These are phyloP conservation scores for Epipyxis sp. DNA, from an alignment of 108 stramenopile genomes.

Conservation along the genomic window DNA sequence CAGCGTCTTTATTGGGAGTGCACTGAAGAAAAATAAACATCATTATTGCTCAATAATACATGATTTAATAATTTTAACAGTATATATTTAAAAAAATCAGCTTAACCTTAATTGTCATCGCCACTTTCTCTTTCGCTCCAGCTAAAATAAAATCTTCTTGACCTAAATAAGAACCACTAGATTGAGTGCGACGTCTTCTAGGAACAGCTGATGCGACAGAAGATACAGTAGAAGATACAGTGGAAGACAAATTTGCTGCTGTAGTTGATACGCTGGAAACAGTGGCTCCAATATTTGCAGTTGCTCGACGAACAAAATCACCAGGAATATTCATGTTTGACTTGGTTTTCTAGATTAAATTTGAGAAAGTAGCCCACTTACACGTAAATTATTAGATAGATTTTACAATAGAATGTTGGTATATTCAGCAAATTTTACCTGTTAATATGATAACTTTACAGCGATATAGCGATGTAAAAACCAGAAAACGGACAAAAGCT, in stretches of 20 bases:
- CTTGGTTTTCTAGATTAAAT: too few species aligned
- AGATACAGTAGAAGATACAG: slow-evolving; percentile 9
- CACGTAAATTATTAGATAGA: too few species aligned
- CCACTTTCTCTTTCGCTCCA: not conserved
- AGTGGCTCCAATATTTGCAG: not conserved
- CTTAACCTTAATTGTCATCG: not conserved
- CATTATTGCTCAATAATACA: not conserved
- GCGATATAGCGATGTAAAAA: too few species aligned
- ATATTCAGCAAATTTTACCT: too few species aligned
- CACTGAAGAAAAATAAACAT: not conserved
- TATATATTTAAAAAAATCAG: not conserved
- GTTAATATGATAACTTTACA: too few species aligned
- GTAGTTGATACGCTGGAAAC: not conserved
- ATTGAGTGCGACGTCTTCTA: not conserved
- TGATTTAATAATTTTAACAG: not conserved
- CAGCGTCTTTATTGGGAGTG: slow-evolving; percentile 12
- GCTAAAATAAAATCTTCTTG: not conserved
- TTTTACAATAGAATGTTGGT: too few species aligned
- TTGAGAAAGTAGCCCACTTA: too few species aligned
- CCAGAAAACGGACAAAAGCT: too few species aligned
- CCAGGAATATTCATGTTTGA: not conserved
- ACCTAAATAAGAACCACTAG: not conserved
- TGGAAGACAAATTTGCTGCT: not conserved
- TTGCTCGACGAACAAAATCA: not conserved
- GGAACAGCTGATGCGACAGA: not conserved